Evolutionary conservation across 2,329 filamentous ascomycete genomes (phyloP).

Genomic region (Trichoderma harzianum): DNA sequence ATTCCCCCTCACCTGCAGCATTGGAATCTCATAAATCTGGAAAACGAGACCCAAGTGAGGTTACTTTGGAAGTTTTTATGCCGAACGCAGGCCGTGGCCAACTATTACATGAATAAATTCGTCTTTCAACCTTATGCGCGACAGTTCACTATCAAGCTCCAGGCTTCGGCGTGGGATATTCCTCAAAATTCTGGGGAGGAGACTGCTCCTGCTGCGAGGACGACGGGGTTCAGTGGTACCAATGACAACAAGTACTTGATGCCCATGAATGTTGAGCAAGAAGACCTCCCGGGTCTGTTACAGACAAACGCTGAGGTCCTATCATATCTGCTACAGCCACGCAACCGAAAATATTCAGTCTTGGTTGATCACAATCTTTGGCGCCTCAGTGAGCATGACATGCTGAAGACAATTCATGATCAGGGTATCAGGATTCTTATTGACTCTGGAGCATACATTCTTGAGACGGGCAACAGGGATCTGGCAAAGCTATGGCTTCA

Average conservation of each 20-base stretch:
- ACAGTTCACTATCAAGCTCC: slow-evolving; percentile 61
- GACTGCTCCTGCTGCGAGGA: slow-evolving; percentile 31
- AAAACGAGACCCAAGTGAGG: slow-evolving; percentile 50
- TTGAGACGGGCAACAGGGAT: slow-evolving; percentile 56
- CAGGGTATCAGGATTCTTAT: slow-evolving; percentile 53
- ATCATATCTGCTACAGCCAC: slow-evolving; percentile 50
- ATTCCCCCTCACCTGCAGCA: slow-evolving; percentile 47
- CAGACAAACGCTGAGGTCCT: slow-evolving; percentile 65
- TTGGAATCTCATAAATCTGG: slow-evolving; percentile 57
- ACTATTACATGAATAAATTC: slow-evolving; percentile 61
- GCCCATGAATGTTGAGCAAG: slow-evolving; percentile 56
- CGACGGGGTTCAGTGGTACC: slow-evolving; percentile 70
- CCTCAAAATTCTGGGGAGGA: slow-evolving; percentile 40
- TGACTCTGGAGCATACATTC: slow-evolving; percentile 61
- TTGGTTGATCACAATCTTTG: slow-evolving; percentile 29
- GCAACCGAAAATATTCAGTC: slow-evolving; percentile 47
- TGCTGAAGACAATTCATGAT: slow-evolving; percentile 41
- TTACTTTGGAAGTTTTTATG: slow-evolving; percentile 51
- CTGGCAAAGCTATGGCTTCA: slow-evolving; percentile 51
- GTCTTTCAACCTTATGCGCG: slow-evolving; percentile 65
- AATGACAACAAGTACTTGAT: slow-evolving; percentile 61
- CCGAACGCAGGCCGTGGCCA: slow-evolving; percentile 47
- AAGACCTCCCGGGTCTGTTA: slow-evolving; percentile 52
- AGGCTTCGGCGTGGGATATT: slow-evolving; percentile 66
- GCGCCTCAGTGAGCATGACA: slow-evolving; percentile 42